phyloP scores from a whole-genome alignment of 2,329 filamentous ascomycete species.

The Alternaria sp. region DNA sequence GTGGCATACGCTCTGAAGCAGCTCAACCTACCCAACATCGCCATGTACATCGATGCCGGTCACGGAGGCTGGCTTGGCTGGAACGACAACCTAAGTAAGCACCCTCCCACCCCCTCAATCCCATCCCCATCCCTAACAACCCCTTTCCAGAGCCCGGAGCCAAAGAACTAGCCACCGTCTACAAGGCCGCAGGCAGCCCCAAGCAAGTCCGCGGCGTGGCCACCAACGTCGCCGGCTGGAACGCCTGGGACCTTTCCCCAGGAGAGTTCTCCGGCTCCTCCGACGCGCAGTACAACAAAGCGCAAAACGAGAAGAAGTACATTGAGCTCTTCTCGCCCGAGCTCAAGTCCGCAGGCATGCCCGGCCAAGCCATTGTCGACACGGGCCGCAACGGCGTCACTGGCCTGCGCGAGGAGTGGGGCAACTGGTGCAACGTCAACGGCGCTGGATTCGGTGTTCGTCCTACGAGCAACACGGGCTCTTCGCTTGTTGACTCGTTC shows the following conservation, averaged over 20 bases:
- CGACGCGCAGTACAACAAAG: constrained; percentile 50
- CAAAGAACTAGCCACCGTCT: constrained; percentile 56
- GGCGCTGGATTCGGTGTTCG: constrained; percentile 69
- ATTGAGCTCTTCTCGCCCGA: constrained; percentile 59
- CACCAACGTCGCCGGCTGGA: constrained; percentile 67
- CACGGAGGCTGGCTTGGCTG: constrained; percentile 72
- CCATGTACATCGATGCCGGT: constrained; percentile 70
- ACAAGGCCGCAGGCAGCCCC: constrained; percentile 56
- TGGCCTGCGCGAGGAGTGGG: constrained; percentile 60
- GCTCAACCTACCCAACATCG: constrained; percentile 67
- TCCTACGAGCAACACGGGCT: constrained; percentile 65
- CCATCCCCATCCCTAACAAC: background rate
- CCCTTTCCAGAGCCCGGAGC: constrained; percentile 53
- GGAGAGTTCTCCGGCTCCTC: constrained; percentile 45
- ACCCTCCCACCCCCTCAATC: constrained; percentile 4
- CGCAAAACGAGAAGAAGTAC: constrained; percentile 61
- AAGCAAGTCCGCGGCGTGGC: constrained; percentile 59
- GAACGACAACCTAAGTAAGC: constrained; percentile 62
- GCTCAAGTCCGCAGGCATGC: constrained; percentile 56
- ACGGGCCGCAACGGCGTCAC: constrained; percentile 64
- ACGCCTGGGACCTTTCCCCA: constrained; percentile 56
- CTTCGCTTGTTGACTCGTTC: constrained; percentile 66
- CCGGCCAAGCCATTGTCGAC: constrained; percentile 63
- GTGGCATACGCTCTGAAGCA: constrained; percentile 64
- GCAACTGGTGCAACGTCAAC: constrained; percentile 72